Evolutionary conservation across 1,139 yeast species (phyloP).

Genomic region (Nakaseomyces bracarensis): DNA sequence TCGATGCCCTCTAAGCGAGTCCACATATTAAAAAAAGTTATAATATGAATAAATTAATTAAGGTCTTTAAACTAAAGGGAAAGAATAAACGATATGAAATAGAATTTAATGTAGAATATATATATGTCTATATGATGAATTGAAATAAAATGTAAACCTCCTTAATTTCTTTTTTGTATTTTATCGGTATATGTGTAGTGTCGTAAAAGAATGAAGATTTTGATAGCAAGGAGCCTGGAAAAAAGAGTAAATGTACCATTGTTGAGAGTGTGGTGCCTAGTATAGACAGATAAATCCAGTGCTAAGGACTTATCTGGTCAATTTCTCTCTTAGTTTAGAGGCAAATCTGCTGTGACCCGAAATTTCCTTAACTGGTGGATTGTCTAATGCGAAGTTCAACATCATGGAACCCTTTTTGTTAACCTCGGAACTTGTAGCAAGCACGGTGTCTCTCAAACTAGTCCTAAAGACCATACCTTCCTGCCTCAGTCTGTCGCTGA

Average conservation of each 20-base stretch:
- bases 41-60: too few relatives aligned
- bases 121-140: too few relatives aligned
- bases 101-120: too few relatives aligned
- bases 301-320: slow-evolving; percentile 21
- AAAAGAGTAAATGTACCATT: background rate
- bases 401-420: slow-evolving; percentile 11
- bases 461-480: slow-evolving; percentile 32
- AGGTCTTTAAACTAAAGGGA: background rate
- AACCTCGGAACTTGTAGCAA: slow-evolving; percentile 10
- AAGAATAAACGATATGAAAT: too few relatives aligned
- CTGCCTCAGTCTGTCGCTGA: slow-evolving; percentile 21
- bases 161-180: too few relatives aligned
- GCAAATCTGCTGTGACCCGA: slow-evolving; percentile 18
- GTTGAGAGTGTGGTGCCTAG: too few relatives aligned
- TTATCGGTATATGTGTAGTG: background rate
- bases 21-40: too few relatives aligned
- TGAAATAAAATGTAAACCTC: too few relatives aligned
- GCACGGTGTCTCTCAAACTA: slow-evolving; percentile 22
- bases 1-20: background rate
- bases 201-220: background rate
- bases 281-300: background rate
- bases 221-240: background rate
- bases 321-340: slow-evolving; percentile 24
- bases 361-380: slow-evolving; percentile 14
- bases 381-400: slow-evolving; percentile 14